Evolutionary conservation across 177 flowering plant species (phyloP).

Genomic region (Vitis hybrid): DNA sequence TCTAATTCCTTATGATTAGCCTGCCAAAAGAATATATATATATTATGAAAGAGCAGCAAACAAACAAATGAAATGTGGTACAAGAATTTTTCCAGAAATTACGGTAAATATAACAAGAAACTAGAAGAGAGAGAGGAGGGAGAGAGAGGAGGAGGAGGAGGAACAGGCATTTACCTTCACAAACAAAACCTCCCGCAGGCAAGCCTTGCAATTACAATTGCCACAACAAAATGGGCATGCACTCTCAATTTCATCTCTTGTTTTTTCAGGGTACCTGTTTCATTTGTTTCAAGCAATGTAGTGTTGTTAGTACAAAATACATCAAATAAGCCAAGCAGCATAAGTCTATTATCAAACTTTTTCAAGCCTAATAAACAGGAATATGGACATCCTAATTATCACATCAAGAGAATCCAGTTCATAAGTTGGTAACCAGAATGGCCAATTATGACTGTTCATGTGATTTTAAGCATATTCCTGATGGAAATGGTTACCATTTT

Average conservation of each 20-base stretch:
- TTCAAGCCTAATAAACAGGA: neutral
- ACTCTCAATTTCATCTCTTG: slow-evolving; percentile 12
- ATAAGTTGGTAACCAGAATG: neutral
- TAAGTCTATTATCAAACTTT: neutral
- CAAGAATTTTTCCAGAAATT: too few species aligned
- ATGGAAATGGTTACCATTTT: slow-evolving; percentile 11
- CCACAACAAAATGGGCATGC: slow-evolving; percentile 20
- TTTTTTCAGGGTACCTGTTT: slow-evolving; percentile 19
- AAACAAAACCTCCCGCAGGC: slow-evolving; percentile 13
- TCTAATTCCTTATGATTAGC: slow-evolving; percentile 1
- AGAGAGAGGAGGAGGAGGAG: neutral
- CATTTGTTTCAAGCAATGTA: neutral
- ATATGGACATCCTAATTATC: too few species aligned
- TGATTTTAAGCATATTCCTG: neutral
- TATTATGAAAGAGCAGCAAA: too few species aligned
- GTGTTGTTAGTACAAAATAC: neutral
- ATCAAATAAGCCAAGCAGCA: neutral
- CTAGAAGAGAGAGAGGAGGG: too few species aligned
- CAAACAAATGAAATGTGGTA: too few species aligned
- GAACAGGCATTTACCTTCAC: slow-evolving; percentile 10
- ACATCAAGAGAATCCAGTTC: too few species aligned
- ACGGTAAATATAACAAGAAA: too few species aligned
- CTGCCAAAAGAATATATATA: slow-evolving; percentile 2
- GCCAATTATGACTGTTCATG: neutral
- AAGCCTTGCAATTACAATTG: slow-evolving; percentile 26